Conservation (phyloP, 495 filamentous ascomycete genomes). For the Letharia columbiana region DNA sequence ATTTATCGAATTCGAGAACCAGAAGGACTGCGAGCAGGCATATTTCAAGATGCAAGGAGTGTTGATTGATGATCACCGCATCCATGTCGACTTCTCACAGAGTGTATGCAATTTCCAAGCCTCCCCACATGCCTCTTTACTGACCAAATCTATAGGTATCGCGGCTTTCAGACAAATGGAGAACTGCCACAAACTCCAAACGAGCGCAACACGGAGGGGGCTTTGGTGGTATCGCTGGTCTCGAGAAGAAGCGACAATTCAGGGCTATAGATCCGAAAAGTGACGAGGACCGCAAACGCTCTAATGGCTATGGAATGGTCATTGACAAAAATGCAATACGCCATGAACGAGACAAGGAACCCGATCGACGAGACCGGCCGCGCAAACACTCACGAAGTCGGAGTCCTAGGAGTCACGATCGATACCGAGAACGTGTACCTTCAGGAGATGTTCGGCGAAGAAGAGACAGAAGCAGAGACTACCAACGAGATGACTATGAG, state of each 20-base stretch:
- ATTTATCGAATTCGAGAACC: constrained; percentile 93
- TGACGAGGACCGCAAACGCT: constrained; percentile 33
- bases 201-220: constrained; percentile 63
- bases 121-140: background rate
- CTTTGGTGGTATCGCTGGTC: constrained; percentile 76
- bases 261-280: constrained; percentile 53
- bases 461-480: constrained; percentile 19
- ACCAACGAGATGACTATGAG: constrained; percentile 24
- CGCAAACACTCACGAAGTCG: constrained; percentile 42
- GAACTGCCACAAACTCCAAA: constrained; percentile 78
- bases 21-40: constrained; percentile 85
- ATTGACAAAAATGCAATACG: constrained; percentile 66
- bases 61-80: constrained; percentile 92
- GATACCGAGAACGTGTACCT: constrained; percentile 14
- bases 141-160: constrained; percentile 46
- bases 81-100: constrained; percentile 98
- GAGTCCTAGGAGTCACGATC: constrained; percentile 37
- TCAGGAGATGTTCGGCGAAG: constrained; percentile 20
- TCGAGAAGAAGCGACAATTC: constrained; percentile 90
- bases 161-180: constrained; percentile 83
- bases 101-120: constrained; percentile 48
- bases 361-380: constrained; percentile 16
- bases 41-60: constrained; percentile 99
- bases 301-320: constrained; percentile 64
- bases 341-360: constrained; percentile 21